Evolutionary conservation across 2,329 filamentous ascomycete genomes (phyloP), one percentile per base, ranked within the genome.

Genomic region (Colletotrichum destructivum): DNA sequence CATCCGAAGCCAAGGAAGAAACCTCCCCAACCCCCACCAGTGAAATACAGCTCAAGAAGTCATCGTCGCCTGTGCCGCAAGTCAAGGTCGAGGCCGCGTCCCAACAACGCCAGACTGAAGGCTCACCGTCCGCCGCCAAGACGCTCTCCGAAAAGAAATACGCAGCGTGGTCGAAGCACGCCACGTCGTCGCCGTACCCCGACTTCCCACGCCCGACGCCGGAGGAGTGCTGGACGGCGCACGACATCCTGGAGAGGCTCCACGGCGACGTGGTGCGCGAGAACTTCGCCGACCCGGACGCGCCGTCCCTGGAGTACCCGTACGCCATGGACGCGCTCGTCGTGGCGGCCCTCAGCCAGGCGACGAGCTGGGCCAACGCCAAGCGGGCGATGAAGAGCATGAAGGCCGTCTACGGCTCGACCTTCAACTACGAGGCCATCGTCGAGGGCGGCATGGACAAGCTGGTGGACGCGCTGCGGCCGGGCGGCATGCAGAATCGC

Each of bases 311-410:
- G 6, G 47, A 55, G 26, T 42, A 23, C 11, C 47, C 16, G 4
- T 70, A 61, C n/a, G 68, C 51, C 38, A 66, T 66, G 56, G 56
- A 70, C 21, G 68, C 68, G 11, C 49, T 70, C 11, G 68, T 70
- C 13, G 56, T 66, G 31, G 68, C 68, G 7, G 68, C 68, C 7
- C 62, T 70, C 38, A 52, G 62, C 55, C 68, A 62, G 42, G 62
- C 56, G 16, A 70, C 42, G 6, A 70, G 55, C 21, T 70, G 62
- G 62, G 35, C 46, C 21, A 62, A 61, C n/a, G 68, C 68, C 4
- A 70, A 70, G n/a, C 68, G 62, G 5, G 55, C 49, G 11, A 70
- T 70, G 68, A 61, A 40, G 21, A 70, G 31, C 16, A 57, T 70
- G 62, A 56, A 61, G 15, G n/a, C 35, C 8, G 56, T 62, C 38